Conservation (phyloP, 768 basidiomycete species). For the Gautieria morchelliformis region DNA sequence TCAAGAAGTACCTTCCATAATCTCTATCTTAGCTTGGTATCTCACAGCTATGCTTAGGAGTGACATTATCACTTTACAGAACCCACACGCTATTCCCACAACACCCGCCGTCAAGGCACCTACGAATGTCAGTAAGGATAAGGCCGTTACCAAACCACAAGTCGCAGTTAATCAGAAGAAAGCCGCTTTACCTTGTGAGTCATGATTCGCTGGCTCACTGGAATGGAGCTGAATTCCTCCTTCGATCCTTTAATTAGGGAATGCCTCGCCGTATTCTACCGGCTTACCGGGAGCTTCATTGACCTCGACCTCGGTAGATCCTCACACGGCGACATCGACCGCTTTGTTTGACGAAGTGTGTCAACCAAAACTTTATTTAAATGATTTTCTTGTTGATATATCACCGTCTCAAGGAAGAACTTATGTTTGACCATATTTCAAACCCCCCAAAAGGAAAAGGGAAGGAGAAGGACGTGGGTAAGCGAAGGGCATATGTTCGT, state of each 20-base stretch:
- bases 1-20: conserved; percentile 55
- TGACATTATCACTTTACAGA: conserved; percentile 92
- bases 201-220: background rate
- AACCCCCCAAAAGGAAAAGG: conserved; percentile 74
- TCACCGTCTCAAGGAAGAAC: conserved; percentile 58
- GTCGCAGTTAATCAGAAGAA: conserved; percentile 16
- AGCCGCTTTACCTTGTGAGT: conserved; percentile 16
- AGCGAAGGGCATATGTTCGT: conserved; percentile 90
- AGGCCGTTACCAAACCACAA: conserved; percentile 1
- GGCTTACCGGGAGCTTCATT: conserved; percentile 88
- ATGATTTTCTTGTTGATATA: background rate
- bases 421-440: conserved; percentile 94
- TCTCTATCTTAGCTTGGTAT: background rate
- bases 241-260: conserved; percentile 42
- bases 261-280: conserved; percentile 83
- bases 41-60: conserved; percentile 33
- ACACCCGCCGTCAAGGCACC: conserved; percentile 34
- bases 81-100: conserved; percentile 69
- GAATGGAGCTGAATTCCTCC: background rate
- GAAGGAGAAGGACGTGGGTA: conserved; percentile 89
- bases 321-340: conserved; percentile 59
- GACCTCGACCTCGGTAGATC: conserved; percentile 86
- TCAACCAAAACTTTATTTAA: background rate
- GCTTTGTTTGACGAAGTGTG: conserved; percentile 89
- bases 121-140: conserved; percentile 15